Base-by-base conservation (phyloP, 495 filamentous ascomycete species). In the Penicillium parvum region DNA sequence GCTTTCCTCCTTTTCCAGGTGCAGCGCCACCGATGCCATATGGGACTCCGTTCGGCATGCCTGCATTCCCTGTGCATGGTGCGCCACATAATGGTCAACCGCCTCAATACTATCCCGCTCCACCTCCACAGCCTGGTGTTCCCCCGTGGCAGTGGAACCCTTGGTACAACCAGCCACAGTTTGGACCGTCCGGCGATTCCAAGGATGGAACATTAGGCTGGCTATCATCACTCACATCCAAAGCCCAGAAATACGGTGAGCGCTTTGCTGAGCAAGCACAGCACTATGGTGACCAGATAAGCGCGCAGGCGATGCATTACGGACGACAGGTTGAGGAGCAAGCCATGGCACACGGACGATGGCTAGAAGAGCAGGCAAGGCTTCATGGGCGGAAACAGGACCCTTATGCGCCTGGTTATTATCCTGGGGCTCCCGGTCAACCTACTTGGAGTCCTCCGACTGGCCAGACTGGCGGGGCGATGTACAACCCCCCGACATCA, bases 161-260 rank as follows among this genome's bases (percentile, higher is more conserved):
- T 32, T 52, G 52, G 45, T 65, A 64, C 33, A 17, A 50, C 1
- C 57, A 49, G 14, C 49, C 53, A 15, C 65, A 61, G 39, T 53
- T 53, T 37, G 44, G 43, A 12, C 55, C 39, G 15, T 45, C 53
- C 5, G 32, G 47, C 11, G 41, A 37, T 6, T 47, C 55, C 16
- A 68, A 67, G 44, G 39, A 58, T 12, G 63, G 66, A 0, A 43
- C 65, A 3, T 25, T 68, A 1, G 61, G 62, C 7, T 71, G 66
- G 66, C 55, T 71, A 14, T 51, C 66, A 0, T 51, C 54, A 8
- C 52, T 73, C 11, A 64, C 63, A 30, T 49, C 58, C 2, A 60
- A 67, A 32, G 69, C 68, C 7, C 69, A 73, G 41, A 65, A 68
- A 25, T 73, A 73, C 33, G 69, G 67, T 3, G 69, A 71, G 32